Conservation (phyloP, 2,329 filamentous ascomycete genomes). For the Cladosporium oxysporum region DNA sequence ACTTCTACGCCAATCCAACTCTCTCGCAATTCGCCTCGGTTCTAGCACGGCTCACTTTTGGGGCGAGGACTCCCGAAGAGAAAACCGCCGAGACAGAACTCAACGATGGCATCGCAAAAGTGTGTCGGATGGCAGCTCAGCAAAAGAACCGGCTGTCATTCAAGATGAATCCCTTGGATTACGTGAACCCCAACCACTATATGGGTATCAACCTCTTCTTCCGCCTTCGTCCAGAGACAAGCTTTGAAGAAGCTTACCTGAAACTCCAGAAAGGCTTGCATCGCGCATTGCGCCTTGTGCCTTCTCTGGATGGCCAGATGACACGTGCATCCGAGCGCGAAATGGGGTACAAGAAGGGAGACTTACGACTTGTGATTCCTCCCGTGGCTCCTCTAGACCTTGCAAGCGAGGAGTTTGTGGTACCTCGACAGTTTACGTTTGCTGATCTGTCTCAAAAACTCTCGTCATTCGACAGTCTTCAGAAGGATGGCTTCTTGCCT, state of each 20-base stretch:
- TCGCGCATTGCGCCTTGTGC: not conserved
- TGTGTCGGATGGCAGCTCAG: not conserved
- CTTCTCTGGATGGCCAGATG: not conserved
- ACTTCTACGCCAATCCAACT: constrained; percentile 4
- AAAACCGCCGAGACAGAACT: not conserved
- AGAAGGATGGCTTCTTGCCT: not conserved
- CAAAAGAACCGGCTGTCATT: constrained; percentile 1
- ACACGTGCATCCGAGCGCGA: not conserved
- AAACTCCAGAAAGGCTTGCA: constrained; percentile 2
- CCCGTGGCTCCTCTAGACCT: not conserved
- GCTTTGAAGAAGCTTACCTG: not conserved
- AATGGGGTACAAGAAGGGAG: not conserved
- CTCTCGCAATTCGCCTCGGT: not conserved
- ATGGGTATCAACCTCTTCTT: constrained; percentile 12
- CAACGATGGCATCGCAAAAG: not conserved
- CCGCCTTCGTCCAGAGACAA: not conserved
- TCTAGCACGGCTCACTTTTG: not conserved
- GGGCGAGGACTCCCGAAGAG: not conserved
- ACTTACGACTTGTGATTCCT: not conserved
- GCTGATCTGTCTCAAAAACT: not conserved
- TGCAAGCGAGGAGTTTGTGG: not conserved
- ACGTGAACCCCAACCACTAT: constrained; percentile 8
- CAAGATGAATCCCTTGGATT: constrained; percentile 3
- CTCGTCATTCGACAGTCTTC: not conserved
- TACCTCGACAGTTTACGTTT: not conserved